Percentiles rank a stretch among this genome's conserved stretches.
phyloP scores from a whole-genome alignment of 2,329 filamentous ascomycete genomes.

The Diaporthe caulivora region DNA sequence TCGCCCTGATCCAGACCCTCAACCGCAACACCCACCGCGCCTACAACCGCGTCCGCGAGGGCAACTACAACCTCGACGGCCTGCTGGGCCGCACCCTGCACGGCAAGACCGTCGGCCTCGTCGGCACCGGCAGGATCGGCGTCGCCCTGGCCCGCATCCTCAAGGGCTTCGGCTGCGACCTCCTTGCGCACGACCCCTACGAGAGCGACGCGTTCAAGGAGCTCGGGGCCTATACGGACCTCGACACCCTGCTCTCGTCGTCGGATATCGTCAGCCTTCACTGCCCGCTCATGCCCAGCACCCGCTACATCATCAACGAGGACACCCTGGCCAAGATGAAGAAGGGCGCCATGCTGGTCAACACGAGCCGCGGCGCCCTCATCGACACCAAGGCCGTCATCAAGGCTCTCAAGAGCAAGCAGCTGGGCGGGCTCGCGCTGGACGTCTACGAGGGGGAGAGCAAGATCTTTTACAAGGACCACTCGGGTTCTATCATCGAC shows the following conservation, averaged over 20 bases:
- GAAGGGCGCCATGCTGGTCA: constrained; percentile 70
- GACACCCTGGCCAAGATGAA: constrained; percentile 68
- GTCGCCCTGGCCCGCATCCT: constrained; percentile 72
- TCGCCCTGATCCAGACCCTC: constrained; percentile 75
- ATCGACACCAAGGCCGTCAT: constrained; percentile 72
- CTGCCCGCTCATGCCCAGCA: constrained; percentile 72
- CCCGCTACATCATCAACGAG: constrained; percentile 71
- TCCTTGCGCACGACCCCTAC: constrained; percentile 73
- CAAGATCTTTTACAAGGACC: constrained; percentile 74
- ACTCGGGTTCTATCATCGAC: constrained; percentile 72
- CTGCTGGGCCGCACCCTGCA: constrained; percentile 71
- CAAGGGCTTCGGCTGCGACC: constrained; percentile 72
- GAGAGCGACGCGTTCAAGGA: constrained; percentile 61
- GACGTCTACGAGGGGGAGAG: constrained; percentile 78
- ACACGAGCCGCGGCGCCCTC: constrained; percentile 76
- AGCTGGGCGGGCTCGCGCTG: constrained; percentile 72
- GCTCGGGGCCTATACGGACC: constrained; percentile 64
- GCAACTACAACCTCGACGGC: constrained; percentile 76
- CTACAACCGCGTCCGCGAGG: constrained; percentile 76
- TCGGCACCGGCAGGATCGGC: constrained; percentile 76
- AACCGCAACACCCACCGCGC: constrained; percentile 77
- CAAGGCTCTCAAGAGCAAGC: constrained; percentile 69
- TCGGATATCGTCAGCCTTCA: constrained; percentile 75
- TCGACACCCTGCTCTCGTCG: constrained; percentile 66
- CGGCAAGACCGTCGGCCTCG: constrained; percentile 75